Conservation (phyloP, 495 filamentous ascomycete species). For the Ascobolus immersus region DNA sequence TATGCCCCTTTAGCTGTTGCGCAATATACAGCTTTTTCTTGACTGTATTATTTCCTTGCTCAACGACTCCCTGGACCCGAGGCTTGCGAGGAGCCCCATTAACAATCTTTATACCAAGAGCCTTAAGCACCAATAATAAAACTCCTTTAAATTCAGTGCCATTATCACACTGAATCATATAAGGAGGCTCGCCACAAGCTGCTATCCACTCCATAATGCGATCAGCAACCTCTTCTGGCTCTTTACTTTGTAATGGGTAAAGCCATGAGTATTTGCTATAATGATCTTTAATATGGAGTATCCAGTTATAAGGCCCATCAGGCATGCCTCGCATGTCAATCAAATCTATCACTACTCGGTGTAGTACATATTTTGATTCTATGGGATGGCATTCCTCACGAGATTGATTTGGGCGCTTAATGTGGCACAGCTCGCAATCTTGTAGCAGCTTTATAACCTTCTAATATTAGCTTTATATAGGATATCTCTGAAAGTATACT, state of each 20-base stretch:
- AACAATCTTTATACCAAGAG: constrained; percentile 1
- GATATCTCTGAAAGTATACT: no score
- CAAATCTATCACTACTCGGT: constrained; percentile 10
- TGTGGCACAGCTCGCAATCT: no score
- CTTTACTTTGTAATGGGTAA: background rate
- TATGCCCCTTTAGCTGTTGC: no score
- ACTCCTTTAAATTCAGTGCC: constrained; percentile 1
- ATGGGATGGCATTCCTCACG: no score
- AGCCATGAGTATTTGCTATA: constrained; percentile 5
- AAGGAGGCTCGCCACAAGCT: background rate
- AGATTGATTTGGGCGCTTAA: no score
- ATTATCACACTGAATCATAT: constrained; percentile 2
- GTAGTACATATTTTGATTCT: no score
- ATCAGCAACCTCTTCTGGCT: background rate
- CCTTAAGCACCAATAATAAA: background rate
- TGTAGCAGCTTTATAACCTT: no score
- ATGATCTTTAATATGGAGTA: constrained; percentile 9
- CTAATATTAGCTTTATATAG: no score
- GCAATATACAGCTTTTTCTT: background rate
- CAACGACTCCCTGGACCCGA: constrained; percentile 1
- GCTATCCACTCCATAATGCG: background rate
- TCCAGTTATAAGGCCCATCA: constrained; percentile 6
- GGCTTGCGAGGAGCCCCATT: background rate
- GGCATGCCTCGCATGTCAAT: constrained; percentile 7
- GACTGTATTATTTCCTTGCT: constrained; percentile 3